A percentile compares a stretch with the other conserved stretches of the same genome.
These are phyloP conservation scores for Exophiala sp. DNA, from an alignment of 2,329 filamentous ascomycete species.

Conservation along the genomic window DNA sequence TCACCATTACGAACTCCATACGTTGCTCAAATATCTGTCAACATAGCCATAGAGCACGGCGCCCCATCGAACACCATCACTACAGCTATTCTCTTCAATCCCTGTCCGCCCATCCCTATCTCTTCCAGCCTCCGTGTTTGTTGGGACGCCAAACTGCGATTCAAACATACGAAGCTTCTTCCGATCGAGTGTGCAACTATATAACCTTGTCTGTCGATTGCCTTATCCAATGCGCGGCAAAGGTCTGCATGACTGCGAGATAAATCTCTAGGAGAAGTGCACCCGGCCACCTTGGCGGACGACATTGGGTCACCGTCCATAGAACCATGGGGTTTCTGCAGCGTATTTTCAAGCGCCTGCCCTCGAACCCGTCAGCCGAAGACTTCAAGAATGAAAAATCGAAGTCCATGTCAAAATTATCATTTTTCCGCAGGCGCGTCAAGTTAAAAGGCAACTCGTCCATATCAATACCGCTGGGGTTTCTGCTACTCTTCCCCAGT, in stretches of 20 bases:
- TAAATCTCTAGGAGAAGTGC: slow-evolving; percentile 15
- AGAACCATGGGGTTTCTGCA: slow-evolving; percentile 51
- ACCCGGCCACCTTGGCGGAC: slow-evolving; percentile 10
- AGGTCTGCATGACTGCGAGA: slow-evolving; percentile 15
- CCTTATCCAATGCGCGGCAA: slow-evolving; percentile 5
- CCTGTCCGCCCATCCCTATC: slow-evolving; percentile 19
- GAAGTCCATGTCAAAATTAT: slow-evolving; percentile 52
- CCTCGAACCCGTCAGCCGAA: slow-evolving; percentile 45
- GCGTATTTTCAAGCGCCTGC: slow-evolving; percentile 51
- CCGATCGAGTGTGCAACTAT: background rate
- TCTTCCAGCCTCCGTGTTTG: slow-evolving; percentile 1
- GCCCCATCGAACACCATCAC: slow-evolving; percentile 2
- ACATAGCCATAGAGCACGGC: slow-evolving; percentile 4
- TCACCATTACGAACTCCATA: slow-evolving; percentile 10
- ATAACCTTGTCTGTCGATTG: background rate
- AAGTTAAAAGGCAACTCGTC: slow-evolving; percentile 87
- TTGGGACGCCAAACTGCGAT: slow-evolving; percentile 7
- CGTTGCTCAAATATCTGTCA: slow-evolving; percentile 16
- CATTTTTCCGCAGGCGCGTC: slow-evolving; percentile 82
- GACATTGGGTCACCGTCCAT: slow-evolving; percentile 8
- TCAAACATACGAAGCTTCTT: background rate
- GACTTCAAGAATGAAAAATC: slow-evolving; percentile 45
- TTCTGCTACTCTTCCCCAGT: slow-evolving; percentile 88
- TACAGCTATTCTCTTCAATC: background rate
- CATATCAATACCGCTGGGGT: slow-evolving; percentile 85